These are phyloP conservation scores for Coccomyxa sp. DNA, from an alignment of 139 green algal genomes.

Conservation along the genomic window DNA sequence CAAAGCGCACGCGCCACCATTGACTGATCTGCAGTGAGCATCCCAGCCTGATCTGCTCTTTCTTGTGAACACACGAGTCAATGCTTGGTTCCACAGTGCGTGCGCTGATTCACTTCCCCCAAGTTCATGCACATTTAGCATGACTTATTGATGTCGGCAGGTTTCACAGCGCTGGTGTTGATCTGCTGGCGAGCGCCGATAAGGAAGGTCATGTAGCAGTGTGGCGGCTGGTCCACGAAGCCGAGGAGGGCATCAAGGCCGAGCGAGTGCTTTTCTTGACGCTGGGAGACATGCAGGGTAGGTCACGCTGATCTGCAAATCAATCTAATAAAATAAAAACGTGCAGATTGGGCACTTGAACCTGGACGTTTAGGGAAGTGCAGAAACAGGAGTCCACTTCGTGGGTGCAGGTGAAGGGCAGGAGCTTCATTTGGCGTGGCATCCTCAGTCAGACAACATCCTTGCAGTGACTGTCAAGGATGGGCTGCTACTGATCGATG, in stretches of 20 bases:
- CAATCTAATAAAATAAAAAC: not conserved
- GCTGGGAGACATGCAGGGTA: no score
- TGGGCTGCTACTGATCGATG: slow-evolving; percentile 31
- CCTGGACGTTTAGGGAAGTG: no score
- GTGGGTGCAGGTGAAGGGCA: not conserved
- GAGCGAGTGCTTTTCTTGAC: no score
- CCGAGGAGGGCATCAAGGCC: not conserved
- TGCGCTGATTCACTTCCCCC: no score
- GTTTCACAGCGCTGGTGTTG: not conserved
- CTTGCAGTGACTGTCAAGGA: slow-evolving; percentile 36
- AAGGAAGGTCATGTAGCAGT: slow-evolving; percentile 44
- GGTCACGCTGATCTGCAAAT: no score
- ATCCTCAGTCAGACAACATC: slow-evolving; percentile 37
- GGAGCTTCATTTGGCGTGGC: slow-evolving; percentile 31
- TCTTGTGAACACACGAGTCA: not conserved
- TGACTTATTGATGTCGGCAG: no score
- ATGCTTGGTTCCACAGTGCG: not conserved
- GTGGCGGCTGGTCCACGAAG: slow-evolving; percentile 19
- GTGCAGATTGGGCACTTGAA: not conserved
- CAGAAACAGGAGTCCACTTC: no score
- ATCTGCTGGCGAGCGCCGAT: slow-evolving; percentile 43
- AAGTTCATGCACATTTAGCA: no score
- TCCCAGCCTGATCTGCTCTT: slow-evolving; percentile 7
- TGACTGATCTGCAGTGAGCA: slow-evolving; percentile 53
- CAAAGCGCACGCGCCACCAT: slow-evolving; percentile 52